Base-by-base conservation (phyloP, 2,329 filamentous ascomycete genomes). In the Aschersonia sp. region DNA sequence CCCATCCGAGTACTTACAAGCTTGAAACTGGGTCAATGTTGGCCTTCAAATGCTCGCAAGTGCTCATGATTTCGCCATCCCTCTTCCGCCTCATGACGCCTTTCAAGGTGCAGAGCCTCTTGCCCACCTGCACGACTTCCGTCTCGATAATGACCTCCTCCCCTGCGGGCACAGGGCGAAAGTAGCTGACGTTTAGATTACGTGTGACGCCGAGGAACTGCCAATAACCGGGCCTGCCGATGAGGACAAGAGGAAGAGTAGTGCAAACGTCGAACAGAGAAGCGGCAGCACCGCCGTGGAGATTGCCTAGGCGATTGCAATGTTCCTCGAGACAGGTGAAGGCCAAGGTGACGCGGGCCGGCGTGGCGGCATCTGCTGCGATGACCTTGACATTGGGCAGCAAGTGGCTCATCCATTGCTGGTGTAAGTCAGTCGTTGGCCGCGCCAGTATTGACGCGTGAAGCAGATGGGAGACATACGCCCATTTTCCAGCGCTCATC, bases 221-320 rank as follows among this genome's bases (percentile, higher is more conserved):
- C 75, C 82, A 85, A 59, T 73, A 78, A 5, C 79, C 82, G 0
- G 75, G 75, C 29, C 65, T 66, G 43, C 73, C 72, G 46, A 82
- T 61, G 40, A 80, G 69, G 7, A 72, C 62, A 9, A 86, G 61
- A 3, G 78, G 68, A 20, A 77, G 60, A 3, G 77, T 77, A 0
- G 84, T 85, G 54, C 77, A 72, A 49, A 75, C 66, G 63, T 88
- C 84, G 54, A 86, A 81, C 4, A 88, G 63, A 0, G 81, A 81
- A 2, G 84, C 75, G 0, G 77, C 71, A 52, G 78, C 81, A 20
- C 78, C 79, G 47, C 78, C 78, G 57, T 82, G 78, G 48, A 83
- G 63, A 62, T 73, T 81, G 30, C 62, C 61, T 10, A 72, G 50
- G 5, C 68, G 62, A 61, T 82, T 82, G 60, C 67, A 71, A 64